phyloP scores from a whole-genome alignment of 805 yeast species.

The Schwanniomyces polymorphus region DNA sequence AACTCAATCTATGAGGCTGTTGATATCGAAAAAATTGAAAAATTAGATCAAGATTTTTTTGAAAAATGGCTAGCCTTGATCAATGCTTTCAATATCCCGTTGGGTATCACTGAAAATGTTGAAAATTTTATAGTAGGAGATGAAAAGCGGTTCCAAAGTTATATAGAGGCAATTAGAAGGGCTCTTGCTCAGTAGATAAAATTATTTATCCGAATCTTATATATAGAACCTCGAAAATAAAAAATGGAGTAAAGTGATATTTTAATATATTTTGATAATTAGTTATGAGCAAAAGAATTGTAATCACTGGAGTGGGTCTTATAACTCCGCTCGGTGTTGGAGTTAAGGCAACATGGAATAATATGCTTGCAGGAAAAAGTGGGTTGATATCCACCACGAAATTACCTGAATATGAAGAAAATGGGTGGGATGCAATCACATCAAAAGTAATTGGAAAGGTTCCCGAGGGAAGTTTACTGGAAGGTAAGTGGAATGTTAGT shows the following conservation, averaged over 20 bases:
- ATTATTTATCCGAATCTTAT: background rate
- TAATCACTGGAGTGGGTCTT: conserved; percentile 88
- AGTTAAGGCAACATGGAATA: conserved; percentile 51
- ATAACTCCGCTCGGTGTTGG: conserved; percentile 87
- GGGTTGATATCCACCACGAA: conserved; percentile 58
- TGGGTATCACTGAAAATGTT: conserved; percentile 20
- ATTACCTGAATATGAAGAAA: conserved; percentile 40
- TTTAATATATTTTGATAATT: background rate
- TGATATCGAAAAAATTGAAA: background rate
- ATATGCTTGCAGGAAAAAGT: conserved; percentile 49
- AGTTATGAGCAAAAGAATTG: conserved; percentile 57
- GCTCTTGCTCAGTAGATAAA: background rate
- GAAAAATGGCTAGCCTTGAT: conserved; percentile 31
- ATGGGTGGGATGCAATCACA: conserved; percentile 57
- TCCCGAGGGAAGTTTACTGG: conserved; percentile 48
- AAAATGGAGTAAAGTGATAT: background rate
- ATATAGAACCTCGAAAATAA: background rate
- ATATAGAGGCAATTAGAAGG: conserved; percentile 11
- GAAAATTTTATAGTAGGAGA: conserved; percentile 41
- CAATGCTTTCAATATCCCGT: conserved; percentile 18
- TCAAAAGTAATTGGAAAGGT: conserved; percentile 75
- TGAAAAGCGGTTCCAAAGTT: conserved; percentile 33
- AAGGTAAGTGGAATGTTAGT: conserved; percentile 51
- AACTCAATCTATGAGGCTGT: background rate
- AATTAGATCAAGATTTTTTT: conserved; percentile 7